Evolutionary conservation across 208 protist genomes (phyloP).

Genomic region (Endotrypanum monterogeii): DNA sequence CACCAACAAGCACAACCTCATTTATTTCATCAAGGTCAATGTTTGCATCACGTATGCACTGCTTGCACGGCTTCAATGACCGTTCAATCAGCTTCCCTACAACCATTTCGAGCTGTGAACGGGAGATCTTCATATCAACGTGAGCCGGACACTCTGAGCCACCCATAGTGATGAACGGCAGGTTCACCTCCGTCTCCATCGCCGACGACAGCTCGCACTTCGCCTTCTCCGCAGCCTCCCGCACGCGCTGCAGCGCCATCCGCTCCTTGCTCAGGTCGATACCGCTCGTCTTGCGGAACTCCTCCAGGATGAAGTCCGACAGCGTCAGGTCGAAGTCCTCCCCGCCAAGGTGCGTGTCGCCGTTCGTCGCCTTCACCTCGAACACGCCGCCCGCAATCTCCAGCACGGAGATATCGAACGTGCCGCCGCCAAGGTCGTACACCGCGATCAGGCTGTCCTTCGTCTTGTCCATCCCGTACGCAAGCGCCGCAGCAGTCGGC

Average conservation of each 20-base stretch:
- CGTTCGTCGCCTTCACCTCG: constrained; percentile 98
- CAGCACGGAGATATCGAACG: constrained; percentile 98
- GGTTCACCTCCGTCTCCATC: constrained; percentile 92
- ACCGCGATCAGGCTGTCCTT: constrained; percentile 94
- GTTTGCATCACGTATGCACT: constrained; percentile 89
- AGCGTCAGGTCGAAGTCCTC: constrained; percentile 98
- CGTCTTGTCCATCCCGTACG: constrained; percentile 96
- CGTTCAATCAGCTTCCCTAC: constrained; percentile 76
- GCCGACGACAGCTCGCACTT: constrained; percentile 97
- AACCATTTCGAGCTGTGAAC: constrained; percentile 93
- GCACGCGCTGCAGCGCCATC: constrained; percentile 95
- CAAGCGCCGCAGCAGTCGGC: constrained; percentile 99
- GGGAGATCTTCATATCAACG: constrained; percentile 78
- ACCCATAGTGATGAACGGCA: constrained; percentile 97
- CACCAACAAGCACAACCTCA: constrained; percentile 97
- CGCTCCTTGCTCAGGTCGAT: constrained; percentile 95
- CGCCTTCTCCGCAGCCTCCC: constrained; percentile 97
- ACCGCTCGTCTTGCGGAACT: constrained; percentile 94
- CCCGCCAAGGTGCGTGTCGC: constrained; percentile 99
- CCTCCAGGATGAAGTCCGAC: constrained; percentile 83
- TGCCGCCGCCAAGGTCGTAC: constrained; percentile 98
- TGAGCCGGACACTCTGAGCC: constrained; percentile 89
- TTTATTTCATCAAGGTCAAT: constrained; percentile 90
- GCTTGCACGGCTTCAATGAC: constrained; percentile 54
- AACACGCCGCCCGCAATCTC: constrained; percentile 99